Percentiles rank a stretch among this genome's conserved stretches.
phyloP scores from a whole-genome alignment of 2,329 filamentous ascomycete genomes.

The Aspergillus novoparasiticus region DNA sequence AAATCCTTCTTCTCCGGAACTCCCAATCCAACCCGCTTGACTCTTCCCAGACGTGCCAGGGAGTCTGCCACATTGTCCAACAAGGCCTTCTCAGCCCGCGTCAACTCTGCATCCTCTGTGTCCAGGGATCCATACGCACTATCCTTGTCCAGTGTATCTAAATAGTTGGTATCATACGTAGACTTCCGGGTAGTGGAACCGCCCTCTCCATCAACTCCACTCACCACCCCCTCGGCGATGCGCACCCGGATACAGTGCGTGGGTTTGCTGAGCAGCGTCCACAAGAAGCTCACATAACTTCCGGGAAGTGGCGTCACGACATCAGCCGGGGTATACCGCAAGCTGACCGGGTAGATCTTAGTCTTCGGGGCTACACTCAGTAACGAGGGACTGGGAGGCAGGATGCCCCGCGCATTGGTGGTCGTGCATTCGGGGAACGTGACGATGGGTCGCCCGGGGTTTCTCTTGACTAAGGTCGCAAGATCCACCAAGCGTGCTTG shows the following conservation, averaged over 20 bases:
- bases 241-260: conserved; percentile 90
- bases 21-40: conserved; percentile 84
- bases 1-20: conserved; percentile 82
- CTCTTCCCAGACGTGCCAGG: conserved; percentile 80
- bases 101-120: conserved; percentile 35
- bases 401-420: conserved; percentile 86
- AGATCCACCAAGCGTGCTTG: conserved; percentile 61
- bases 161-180: conserved; percentile 49
- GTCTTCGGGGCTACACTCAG: conserved; percentile 66
- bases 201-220: conserved; percentile 30
- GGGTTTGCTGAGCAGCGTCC: conserved; percentile 80
- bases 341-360: conserved; percentile 85
- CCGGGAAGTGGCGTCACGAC: conserved; percentile 88
- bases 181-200: conserved; percentile 23
- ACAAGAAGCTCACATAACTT: conserved; percentile 72
- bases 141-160: conserved; percentile 47
- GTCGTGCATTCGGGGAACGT: conserved; percentile 94
- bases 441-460: conserved; percentile 76
- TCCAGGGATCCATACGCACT: conserved; percentile 25
- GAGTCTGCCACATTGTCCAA: conserved; percentile 82
- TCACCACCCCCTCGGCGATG: conserved; percentile 72
- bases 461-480: conserved; percentile 62
- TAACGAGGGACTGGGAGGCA: conserved; percentile 79
- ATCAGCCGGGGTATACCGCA: conserved; percentile 86
- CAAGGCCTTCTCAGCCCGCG: conserved; percentile 65